Evolutionary conservation across 495 filamentous ascomycete species (phyloP).

Genomic region (Lasiosphaeria hispida): DNA sequence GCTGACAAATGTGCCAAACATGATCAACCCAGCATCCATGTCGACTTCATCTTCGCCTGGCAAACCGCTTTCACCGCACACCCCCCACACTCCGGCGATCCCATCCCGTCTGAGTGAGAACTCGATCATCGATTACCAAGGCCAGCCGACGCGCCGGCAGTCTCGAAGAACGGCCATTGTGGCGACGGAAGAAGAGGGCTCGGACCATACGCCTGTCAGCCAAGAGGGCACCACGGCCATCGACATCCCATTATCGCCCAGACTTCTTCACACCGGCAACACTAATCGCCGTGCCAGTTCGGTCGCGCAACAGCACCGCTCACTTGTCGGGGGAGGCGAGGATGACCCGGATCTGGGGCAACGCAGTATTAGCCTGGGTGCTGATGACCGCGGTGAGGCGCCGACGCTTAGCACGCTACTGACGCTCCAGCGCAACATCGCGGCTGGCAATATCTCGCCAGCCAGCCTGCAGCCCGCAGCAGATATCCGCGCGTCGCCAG

Average conservation of each 20-base stretch:
- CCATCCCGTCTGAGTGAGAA: slow-evolving; percentile 89
- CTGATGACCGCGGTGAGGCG: slow-evolving; percentile 60
- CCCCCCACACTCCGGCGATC: slow-evolving; percentile 89
- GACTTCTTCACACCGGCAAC: slow-evolving; percentile 54
- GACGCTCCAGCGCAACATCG: slow-evolving; percentile 35
- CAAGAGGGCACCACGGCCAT: slow-evolving; percentile 65
- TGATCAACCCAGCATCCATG: slow-evolving; percentile 77
- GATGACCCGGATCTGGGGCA: slow-evolving; percentile 63
- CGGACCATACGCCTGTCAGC: slow-evolving; percentile 35
- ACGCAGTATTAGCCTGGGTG: slow-evolving; percentile 74
- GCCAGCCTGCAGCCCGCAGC: slow-evolving; percentile 45
- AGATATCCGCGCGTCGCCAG: slow-evolving; percentile 33
- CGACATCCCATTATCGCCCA: slow-evolving; percentile 78
- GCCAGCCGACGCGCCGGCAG: slow-evolving; percentile 27
- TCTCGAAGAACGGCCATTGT: slow-evolving; percentile 19
- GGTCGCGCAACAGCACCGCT: slow-evolving; percentile 66
- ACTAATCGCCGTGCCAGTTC: slow-evolving; percentile 69
- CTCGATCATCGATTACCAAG: slow-evolving; percentile 73
- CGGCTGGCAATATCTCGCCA: slow-evolving; percentile 27
- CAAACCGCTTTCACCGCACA: slow-evolving; percentile 90
- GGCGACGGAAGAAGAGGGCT: slow-evolving; percentile 36
- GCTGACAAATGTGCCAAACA: slow-evolving; percentile 75
- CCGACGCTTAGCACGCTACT: slow-evolving; percentile 57
- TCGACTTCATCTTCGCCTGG: slow-evolving; percentile 85
- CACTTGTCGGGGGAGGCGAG: slow-evolving; percentile 41